Percentiles rank a stretch among this genome's conserved stretches.
Conservation (phyloP, 2,329 filamentous ascomycete species). For the Hyphodiscus sp. region DNA sequence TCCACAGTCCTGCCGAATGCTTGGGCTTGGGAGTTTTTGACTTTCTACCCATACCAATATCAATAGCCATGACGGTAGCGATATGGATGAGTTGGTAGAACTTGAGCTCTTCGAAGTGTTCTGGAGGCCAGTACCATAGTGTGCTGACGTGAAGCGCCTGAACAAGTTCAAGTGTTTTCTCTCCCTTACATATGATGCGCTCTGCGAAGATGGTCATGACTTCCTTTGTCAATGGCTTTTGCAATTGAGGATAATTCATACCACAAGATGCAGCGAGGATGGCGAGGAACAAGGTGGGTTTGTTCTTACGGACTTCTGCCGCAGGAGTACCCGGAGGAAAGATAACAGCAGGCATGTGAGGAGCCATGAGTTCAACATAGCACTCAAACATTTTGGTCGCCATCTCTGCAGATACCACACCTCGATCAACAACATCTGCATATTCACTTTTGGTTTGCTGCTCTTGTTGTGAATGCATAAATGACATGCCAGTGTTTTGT, state of each 20-base stretch:
- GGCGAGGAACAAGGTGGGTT: constrained; percentile 64
- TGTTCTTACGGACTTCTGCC: constrained; percentile 48
- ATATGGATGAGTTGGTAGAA: constrained; percentile 47
- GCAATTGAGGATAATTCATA: constrained; percentile 40
- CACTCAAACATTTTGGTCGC: constrained; percentile 50
- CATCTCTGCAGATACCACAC: constrained; percentile 48
- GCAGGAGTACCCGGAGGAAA: constrained; percentile 49
- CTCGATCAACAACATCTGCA: constrained; percentile 47
- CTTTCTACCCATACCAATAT: constrained; percentile 31
- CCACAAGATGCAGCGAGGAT: constrained; percentile 58
- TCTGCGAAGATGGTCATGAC: constrained; percentile 42
- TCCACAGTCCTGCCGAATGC: constrained; percentile 35
- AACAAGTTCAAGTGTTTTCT: constrained; percentile 45
- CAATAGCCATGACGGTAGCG: constrained; percentile 42
- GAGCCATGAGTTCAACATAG: constrained; percentile 54
- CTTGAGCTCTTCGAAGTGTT: constrained; percentile 40
- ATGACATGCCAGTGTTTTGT: neutral
- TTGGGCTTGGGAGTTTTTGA: constrained; percentile 22
- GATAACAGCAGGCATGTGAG: constrained; percentile 56
- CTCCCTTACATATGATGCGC: constrained; percentile 40
- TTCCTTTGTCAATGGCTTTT: constrained; percentile 40
- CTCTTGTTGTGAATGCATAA: neutral
- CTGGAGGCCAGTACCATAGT: constrained; percentile 43
- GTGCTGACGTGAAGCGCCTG: constrained; percentile 43
- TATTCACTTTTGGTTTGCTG: constrained; percentile 26